Conservation (phyloP, 2,329 filamentous ascomycete species). For the Aspergillus fructus region DNA sequence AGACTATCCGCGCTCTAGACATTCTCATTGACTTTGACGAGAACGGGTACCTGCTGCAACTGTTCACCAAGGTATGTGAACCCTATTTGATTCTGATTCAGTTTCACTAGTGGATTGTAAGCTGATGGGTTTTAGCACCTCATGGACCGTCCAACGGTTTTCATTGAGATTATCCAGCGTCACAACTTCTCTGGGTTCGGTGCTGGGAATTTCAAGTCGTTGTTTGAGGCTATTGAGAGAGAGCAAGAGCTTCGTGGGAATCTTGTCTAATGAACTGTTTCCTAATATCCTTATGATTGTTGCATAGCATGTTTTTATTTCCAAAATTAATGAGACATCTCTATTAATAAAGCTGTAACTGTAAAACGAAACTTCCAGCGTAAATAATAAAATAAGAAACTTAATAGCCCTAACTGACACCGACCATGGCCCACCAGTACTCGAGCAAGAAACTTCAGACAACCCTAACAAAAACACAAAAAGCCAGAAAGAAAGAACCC, state of each 20-base stretch:
- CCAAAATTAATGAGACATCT: neutral
- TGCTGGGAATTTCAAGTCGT: conserved; percentile 90
- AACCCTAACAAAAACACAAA: too few relatives aligned
- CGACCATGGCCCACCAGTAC: too few relatives aligned
- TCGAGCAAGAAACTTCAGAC: too few relatives aligned
- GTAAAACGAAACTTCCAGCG: too few relatives aligned
- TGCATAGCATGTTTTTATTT: neutral
- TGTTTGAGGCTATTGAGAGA: conserved; percentile 93
- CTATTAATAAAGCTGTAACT: too few relatives aligned
- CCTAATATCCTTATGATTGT: neutral
- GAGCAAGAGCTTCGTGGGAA: conserved; percentile 88
- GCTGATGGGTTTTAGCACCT: conserved; percentile 56
- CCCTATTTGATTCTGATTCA: neutral
- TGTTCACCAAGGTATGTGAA: conserved; percentile 65
- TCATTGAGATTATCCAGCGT: conserved; percentile 93
- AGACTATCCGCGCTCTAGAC: conserved; percentile 71
- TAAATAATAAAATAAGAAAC: too few relatives aligned
- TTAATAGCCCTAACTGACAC: too few relatives aligned
- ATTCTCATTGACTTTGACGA: conserved; percentile 96
- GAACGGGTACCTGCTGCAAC: conserved; percentile 74
- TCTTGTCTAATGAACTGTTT: conserved; percentile 44
- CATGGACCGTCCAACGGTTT: conserved; percentile 92
- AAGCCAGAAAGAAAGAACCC: too few relatives aligned
- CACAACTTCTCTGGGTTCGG: conserved; percentile 90
- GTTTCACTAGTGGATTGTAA: neutral